These are phyloP conservation scores for Calocera cornea DNA, from an alignment of 768 basidiomycete species.

Conservation along the genomic window DNA sequence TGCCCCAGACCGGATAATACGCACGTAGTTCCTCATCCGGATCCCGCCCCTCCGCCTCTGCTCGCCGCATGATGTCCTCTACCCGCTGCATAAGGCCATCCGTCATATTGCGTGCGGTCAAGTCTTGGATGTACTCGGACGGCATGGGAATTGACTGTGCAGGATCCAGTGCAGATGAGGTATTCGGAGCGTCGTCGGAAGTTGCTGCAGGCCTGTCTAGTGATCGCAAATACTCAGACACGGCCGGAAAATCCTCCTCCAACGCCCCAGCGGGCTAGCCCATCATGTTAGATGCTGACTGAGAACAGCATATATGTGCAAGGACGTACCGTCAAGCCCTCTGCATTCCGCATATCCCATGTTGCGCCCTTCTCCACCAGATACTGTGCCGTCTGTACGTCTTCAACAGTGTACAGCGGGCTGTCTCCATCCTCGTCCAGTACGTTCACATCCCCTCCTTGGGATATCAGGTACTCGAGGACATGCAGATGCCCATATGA, in stretches of 20 bases:
- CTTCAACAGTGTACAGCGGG: constrained; percentile 81
- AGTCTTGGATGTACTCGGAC: constrained; percentile 56
- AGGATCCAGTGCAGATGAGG: constrained; percentile 13
- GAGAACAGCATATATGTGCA: neutral
- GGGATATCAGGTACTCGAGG: constrained; percentile 62
- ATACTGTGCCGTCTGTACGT: constrained; percentile 58
- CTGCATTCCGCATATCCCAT: constrained; percentile 46
- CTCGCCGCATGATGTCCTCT: constrained; percentile 51
- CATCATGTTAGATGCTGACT: neutral
- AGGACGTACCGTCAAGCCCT: constrained; percentile 57
- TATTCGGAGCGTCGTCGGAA: constrained; percentile 12
- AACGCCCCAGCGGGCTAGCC: constrained; percentile 56
- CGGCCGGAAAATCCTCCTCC: constrained; percentile 52
- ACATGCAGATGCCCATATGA: constrained; percentile 74
- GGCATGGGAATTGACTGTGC: constrained; percentile 22
- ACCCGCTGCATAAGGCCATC: constrained; percentile 50
- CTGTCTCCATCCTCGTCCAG: constrained; percentile 82
- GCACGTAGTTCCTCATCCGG: constrained; percentile 49
- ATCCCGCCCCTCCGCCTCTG: constrained; percentile 43
- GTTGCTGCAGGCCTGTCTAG: constrained; percentile 18
- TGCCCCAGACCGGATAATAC: neutral
- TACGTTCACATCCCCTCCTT: constrained; percentile 76
- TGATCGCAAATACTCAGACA: constrained; percentile 48
- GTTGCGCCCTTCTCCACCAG: constrained; percentile 68
- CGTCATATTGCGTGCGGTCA: constrained; percentile 56